A percentile compares a stretch with the other conserved stretches of the same genome.
Conservation (phyloP, 2,329 filamentous ascomycete genomes). For the Ophiostoma sp. region DNA sequence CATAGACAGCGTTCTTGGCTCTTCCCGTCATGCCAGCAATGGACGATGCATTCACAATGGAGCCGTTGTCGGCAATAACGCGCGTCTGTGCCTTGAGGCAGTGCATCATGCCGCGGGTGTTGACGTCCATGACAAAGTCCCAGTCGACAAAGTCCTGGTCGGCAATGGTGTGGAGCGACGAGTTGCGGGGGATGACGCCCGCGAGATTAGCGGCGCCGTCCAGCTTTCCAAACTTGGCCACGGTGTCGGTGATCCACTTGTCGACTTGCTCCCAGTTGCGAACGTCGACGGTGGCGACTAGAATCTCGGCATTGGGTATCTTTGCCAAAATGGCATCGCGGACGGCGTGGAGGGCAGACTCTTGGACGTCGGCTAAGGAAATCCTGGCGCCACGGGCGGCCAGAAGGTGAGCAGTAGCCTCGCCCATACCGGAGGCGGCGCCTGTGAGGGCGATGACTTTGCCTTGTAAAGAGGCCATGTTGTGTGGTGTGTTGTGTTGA, state of each 20-base stretch:
- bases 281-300: background rate
- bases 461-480: background rate
- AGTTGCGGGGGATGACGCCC: background rate
- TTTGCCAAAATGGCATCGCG: background rate
- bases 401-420: background rate
- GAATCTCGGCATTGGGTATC: background rate
- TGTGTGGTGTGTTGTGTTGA: background rate
- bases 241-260: background rate
- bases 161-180: background rate
- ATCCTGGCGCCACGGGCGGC: background rate
- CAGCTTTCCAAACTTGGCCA: background rate
- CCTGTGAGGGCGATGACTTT: background rate
- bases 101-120: conserved; percentile 2
- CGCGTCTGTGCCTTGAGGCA: background rate
- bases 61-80: background rate
- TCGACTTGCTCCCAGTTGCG: background rate
- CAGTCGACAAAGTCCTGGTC: background rate
- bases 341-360: background rate
- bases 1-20: background rate
- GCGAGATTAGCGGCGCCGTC: background rate
- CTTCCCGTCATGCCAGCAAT: background rate
- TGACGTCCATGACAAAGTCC: conserved; percentile 4
- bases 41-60: background rate
- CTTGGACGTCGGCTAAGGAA: background rate
- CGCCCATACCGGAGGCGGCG: background rate